These are phyloP conservation scores for Mycena pura DNA, from an alignment of 768 basidiomycete species.

Conservation along the genomic window DNA sequence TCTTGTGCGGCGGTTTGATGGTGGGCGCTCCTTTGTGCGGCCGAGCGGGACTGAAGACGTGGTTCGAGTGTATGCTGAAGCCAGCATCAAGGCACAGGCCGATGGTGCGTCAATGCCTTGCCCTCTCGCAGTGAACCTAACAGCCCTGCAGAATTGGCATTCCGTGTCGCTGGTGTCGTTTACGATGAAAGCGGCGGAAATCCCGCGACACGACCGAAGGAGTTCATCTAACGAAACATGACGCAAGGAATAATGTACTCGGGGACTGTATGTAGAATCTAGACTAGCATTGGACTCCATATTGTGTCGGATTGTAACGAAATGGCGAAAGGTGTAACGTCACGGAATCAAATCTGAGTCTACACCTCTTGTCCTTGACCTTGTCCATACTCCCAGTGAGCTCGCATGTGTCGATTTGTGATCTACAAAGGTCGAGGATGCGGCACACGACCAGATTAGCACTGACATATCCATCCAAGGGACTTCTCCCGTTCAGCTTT, in stretches of 20 bases:
- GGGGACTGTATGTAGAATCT: slow-evolving; percentile 1
- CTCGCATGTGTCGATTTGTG: slow-evolving; percentile 83
- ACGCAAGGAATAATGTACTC: slow-evolving; percentile 1
- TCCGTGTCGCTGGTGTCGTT: slow-evolving; percentile 83
- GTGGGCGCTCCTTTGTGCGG: slow-evolving; percentile 91
- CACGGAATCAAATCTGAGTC: too few species aligned
- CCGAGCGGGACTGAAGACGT: slow-evolving; percentile 99
- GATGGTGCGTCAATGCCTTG: slow-evolving; percentile 72
- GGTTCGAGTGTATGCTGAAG: slow-evolving; percentile 97
- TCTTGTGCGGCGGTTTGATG: slow-evolving; percentile 76
- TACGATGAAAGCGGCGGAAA: slow-evolving; percentile 88
- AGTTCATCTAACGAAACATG: slow-evolving; percentile 68
- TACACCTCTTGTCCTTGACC: slow-evolving; percentile 1
- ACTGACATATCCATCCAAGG: slow-evolving; percentile 43
- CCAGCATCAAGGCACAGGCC: slow-evolving; percentile 70
- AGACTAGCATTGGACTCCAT: too few species aligned
- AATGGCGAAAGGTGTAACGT: too few species aligned
- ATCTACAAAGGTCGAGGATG: slow-evolving; percentile 74
- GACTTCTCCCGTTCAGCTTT: slow-evolving; percentile 89
- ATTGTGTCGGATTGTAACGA: slow-evolving; percentile 14
- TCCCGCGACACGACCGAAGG: slow-evolving; percentile 73
- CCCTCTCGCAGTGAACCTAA: slow-evolving; percentile 1
- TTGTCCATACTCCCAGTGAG: too few species aligned
- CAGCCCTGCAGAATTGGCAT: slow-evolving; percentile 71
- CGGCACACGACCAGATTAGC: background rate